A percentile compares a stretch with the other conserved stretches of the same genome.
Evolutionary conservation across 2,329 filamentous ascomycete genomes (phyloP).

Genomic region (Colletotrichum theobromicola): DNA sequence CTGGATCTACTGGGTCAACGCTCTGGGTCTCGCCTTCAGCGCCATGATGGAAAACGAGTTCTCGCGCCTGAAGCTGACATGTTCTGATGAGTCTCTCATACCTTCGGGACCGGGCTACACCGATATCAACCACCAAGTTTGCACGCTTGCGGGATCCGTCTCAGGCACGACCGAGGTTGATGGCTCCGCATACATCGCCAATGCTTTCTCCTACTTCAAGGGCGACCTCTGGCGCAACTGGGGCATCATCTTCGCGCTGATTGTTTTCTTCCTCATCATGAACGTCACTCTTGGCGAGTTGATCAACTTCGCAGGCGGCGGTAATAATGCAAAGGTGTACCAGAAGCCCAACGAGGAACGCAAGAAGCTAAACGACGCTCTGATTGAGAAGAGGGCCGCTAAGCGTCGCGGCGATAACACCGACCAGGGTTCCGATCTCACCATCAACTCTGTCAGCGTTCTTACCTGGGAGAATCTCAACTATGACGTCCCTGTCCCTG

Average conservation of each 20-base stretch:
- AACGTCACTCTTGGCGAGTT: slow-evolving; percentile 83
- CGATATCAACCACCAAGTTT: slow-evolving; percentile 78
- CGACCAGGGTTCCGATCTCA: slow-evolving; percentile 53
- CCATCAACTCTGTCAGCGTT: slow-evolving; percentile 66
- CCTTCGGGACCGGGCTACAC: slow-evolving; percentile 74
- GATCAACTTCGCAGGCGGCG: slow-evolving; percentile 78
- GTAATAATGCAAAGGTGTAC: slow-evolving; percentile 82
- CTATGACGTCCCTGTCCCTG: slow-evolving; percentile 71
- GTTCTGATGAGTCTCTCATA: slow-evolving; percentile 70
- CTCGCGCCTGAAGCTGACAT: slow-evolving; percentile 69
- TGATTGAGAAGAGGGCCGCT: slow-evolving; percentile 63
- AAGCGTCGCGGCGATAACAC: slow-evolving; percentile 53
- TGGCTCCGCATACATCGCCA: slow-evolving; percentile 72
- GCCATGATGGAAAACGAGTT: slow-evolving; percentile 91
- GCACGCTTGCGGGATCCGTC: slow-evolving; percentile 76
- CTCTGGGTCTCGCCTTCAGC: slow-evolving; percentile 76
- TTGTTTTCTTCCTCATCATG: slow-evolving; percentile 74
- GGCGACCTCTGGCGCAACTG: slow-evolving; percentile 82
- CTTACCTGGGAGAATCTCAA: slow-evolving; percentile 87
- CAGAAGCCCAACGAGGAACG: slow-evolving; percentile 72
- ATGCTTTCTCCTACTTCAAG: slow-evolving; percentile 70
- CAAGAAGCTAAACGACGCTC: slow-evolving; percentile 67
- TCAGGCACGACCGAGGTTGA: slow-evolving; percentile 68
- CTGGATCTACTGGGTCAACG: slow-evolving; percentile 83
- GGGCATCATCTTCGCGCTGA: slow-evolving; percentile 79